phyloP scores from a whole-genome alignment of 805 yeast species.

The Danielia reshetovae region DNA sequence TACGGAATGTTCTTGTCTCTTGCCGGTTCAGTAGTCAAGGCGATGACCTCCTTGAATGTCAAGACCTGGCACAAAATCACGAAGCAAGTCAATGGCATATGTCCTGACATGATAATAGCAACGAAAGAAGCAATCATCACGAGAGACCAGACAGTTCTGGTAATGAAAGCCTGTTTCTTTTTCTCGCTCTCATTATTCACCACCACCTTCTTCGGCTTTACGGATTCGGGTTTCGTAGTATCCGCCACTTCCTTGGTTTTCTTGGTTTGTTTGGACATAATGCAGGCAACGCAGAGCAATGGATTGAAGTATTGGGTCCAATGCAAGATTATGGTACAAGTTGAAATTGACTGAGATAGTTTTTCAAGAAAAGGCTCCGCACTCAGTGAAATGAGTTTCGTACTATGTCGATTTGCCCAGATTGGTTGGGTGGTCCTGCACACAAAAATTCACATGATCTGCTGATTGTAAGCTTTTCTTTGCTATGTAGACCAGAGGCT shows the following conservation, averaged over 20 bases:
- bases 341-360: too few relatives aligned
- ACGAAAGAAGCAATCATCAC: constrained; percentile 76
- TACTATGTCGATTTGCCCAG: neutral
- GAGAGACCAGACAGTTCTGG: constrained; percentile 89
- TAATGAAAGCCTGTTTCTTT: constrained; percentile 78
- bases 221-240: too few relatives aligned
- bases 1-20: constrained; percentile 78
- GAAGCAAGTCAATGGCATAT: constrained; percentile 68
- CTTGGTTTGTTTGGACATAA: too few relatives aligned
- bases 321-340: too few relatives aligned
- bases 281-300: too few relatives aligned
- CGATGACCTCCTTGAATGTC: constrained; percentile 88
- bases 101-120: constrained; percentile 74
- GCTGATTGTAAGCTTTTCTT: too few relatives aligned
- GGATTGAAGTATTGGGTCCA: too few relatives aligned
- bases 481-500: too few relatives aligned
- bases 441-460: neutral
- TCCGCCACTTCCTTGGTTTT: too few relatives aligned
- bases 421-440: constrained; percentile 1
- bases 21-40: constrained; percentile 79
- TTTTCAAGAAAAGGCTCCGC: too few relatives aligned
- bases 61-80: constrained; percentile 73
- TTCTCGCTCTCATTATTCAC: constrained; percentile 46
- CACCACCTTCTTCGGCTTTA: neutral
- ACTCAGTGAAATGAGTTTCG: neutral